phyloP scores from a whole-genome alignment of 208 protist genomes.

The Leishmania arabica region DNA sequence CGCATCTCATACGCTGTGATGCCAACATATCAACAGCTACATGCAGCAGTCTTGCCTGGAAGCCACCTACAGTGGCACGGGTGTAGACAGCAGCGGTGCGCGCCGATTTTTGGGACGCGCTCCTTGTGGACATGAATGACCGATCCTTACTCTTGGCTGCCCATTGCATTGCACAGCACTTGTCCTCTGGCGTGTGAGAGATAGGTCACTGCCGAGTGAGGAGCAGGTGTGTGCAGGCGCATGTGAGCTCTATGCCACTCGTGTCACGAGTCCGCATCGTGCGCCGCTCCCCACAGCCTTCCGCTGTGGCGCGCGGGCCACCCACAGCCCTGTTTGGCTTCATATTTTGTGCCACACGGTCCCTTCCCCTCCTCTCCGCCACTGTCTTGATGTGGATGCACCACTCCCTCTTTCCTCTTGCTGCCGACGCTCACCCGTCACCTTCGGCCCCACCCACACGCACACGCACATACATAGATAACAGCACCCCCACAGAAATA shows the following conservation, averaged over 20 bases:
- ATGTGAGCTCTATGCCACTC: not conserved
- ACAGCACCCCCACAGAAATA: not conserved
- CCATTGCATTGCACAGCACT: not conserved
- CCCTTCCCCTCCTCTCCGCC: not conserved
- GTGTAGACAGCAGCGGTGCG: not conserved
- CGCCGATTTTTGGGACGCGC: not conserved
- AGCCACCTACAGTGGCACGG: not conserved
- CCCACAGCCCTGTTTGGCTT: not conserved
- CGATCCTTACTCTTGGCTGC: not conserved
- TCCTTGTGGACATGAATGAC: not conserved
- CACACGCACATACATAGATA: constrained; percentile 1
- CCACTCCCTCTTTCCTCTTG: not conserved
- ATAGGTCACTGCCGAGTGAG: not conserved
- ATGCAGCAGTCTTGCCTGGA: not conserved
- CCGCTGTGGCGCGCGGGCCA: not conserved
- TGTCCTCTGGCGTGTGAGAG: not conserved
- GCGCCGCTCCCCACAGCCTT: not conserved
- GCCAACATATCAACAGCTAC: not conserved
- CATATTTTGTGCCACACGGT: not conserved
- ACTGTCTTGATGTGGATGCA: not conserved
- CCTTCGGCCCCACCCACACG: not conserved
- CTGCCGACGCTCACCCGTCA: not conserved
- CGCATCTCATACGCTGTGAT: no score
- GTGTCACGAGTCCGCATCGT: not conserved
- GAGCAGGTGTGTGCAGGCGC: not conserved